Conservation (phyloP, 495 filamentous ascomycete species). For the Choiromyces venosus region DNA sequence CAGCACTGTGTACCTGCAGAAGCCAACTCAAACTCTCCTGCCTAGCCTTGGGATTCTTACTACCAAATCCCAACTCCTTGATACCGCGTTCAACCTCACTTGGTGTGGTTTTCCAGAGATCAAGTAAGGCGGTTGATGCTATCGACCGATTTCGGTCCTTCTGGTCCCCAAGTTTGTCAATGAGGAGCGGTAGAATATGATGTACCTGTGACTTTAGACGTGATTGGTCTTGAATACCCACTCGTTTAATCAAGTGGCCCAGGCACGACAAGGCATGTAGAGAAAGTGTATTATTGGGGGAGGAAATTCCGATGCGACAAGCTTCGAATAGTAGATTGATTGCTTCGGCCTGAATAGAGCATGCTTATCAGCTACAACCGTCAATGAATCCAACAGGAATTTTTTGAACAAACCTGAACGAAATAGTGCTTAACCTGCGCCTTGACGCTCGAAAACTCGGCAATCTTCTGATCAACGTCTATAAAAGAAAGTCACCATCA, state of each 20-base stretch:
- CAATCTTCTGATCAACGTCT: slow-evolving; percentile 41
- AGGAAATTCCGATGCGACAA: slow-evolving; percentile 35
- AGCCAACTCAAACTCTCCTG: slow-evolving; percentile 81
- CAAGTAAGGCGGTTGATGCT: slow-evolving; percentile 66
- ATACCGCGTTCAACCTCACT: slow-evolving; percentile 73
- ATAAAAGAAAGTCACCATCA: not conserved
- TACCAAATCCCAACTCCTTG: slow-evolving; percentile 67
- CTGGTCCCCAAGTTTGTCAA: slow-evolving; percentile 82
- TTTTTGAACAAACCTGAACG: slow-evolving; percentile 32
- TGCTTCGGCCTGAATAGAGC: slow-evolving; percentile 36
- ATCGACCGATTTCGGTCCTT: slow-evolving; percentile 72
- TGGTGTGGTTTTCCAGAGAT: slow-evolving; percentile 62
- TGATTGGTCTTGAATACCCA: slow-evolving; percentile 73
- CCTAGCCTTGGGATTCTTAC: slow-evolving; percentile 75
- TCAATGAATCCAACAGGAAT: not conserved
- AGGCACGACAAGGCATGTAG: slow-evolving; percentile 60
- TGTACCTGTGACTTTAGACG: slow-evolving; percentile 59
- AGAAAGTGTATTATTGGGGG: slow-evolving; percentile 38
- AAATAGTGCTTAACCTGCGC: slow-evolving; percentile 39
- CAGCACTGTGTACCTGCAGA: slow-evolving; percentile 51
- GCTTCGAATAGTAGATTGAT: slow-evolving; percentile 40
- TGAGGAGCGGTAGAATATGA: slow-evolving; percentile 62
- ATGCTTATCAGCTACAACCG: not conserved
- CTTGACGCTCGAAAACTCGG: slow-evolving; percentile 40
- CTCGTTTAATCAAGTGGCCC: slow-evolving; percentile 74